Conservation (phyloP, 1,284 basidiomycete species). For the Stereum hirsutum region DNA sequence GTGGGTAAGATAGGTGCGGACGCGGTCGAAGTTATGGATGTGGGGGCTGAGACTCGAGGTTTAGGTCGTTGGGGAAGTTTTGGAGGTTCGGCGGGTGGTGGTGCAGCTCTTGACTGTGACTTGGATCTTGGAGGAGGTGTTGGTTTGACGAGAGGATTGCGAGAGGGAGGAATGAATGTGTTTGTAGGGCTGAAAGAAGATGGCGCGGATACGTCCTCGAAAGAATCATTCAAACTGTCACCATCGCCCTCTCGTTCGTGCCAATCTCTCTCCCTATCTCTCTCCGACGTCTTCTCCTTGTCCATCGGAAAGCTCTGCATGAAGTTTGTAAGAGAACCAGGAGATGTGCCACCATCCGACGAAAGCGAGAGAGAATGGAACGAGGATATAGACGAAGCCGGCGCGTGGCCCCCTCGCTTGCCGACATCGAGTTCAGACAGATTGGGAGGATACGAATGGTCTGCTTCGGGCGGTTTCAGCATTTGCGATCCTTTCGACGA, state of each 20-base stretch:
- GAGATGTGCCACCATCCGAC: constrained; percentile 46
- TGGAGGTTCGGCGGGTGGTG: constrained; percentile 22
- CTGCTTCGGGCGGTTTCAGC: constrained; percentile 38
- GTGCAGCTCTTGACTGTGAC: constrained; percentile 16
- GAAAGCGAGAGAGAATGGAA: constrained; percentile 77
- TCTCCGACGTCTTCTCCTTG: constrained; percentile 9
- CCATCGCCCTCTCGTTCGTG: too few relatives aligned
- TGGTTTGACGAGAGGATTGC: constrained; percentile 7
- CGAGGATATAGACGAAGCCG: constrained; percentile 65
- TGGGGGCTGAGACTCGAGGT: constrained; percentile 4
- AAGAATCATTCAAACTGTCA: constrained; percentile 57
- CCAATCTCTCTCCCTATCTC: constrained; percentile 29
- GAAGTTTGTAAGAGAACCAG: constrained; percentile 30
- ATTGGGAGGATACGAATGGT: constrained; percentile 47
- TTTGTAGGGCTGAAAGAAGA: constrained; percentile 6
- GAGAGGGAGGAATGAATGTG: constrained; percentile 4
- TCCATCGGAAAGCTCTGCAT: constrained; percentile 38
- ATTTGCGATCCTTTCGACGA: constrained; percentile 16
- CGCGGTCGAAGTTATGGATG: constrained; percentile 4
- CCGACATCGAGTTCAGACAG: constrained; percentile 17
- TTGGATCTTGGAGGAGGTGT: constrained; percentile 1
- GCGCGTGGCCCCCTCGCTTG: constrained; percentile 39
- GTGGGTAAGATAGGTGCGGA: too few relatives aligned
- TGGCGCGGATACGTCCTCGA: constrained; percentile 51
- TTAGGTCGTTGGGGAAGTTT: constrained; percentile 44